These are phyloP conservation scores for Botrytis fragariae DNA, from an alignment of 2,329 filamentous ascomycete genomes.

Conservation along the genomic window DNA sequence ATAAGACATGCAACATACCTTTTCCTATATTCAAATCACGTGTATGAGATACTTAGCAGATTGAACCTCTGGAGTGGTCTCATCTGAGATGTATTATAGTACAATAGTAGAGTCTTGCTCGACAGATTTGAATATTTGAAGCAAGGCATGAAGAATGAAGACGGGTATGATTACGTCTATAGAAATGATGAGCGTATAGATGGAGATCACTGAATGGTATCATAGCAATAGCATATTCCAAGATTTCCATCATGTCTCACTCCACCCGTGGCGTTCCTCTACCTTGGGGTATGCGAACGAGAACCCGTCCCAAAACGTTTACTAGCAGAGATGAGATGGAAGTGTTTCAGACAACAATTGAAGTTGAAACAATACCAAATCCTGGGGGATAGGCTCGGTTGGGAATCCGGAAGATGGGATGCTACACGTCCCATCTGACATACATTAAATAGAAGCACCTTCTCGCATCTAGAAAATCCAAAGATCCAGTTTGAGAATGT, in stretches of 20 bases:
- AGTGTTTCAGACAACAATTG: conserved; percentile 11
- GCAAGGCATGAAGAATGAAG: neutral
- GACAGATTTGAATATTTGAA: neutral
- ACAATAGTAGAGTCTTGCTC: neutral
- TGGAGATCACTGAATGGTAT: neutral
- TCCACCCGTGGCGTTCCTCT: neutral
- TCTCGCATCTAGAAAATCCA: neutral
- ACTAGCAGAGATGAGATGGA: neutral
- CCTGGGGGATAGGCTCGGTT: neutral
- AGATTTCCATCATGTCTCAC: neutral
- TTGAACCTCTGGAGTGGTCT: neutral
- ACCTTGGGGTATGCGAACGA: neutral
- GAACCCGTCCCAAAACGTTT: neutral
- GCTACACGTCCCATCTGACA: neutral
- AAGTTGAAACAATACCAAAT: neutral
- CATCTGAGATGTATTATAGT: neutral
- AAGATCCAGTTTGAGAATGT: neutral
- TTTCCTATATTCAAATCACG: neutral
- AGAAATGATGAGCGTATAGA: neutral
- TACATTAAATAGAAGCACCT: conserved; percentile 1
- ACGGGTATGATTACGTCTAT: neutral
- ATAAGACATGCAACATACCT: neutral
- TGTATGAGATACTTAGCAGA: neutral
- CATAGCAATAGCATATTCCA: neutral
- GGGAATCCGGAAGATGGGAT: neutral